Evolutionary conservation across 805 yeast genomes (phyloP).

Genomic region (Yarrowia sp.): DNA sequence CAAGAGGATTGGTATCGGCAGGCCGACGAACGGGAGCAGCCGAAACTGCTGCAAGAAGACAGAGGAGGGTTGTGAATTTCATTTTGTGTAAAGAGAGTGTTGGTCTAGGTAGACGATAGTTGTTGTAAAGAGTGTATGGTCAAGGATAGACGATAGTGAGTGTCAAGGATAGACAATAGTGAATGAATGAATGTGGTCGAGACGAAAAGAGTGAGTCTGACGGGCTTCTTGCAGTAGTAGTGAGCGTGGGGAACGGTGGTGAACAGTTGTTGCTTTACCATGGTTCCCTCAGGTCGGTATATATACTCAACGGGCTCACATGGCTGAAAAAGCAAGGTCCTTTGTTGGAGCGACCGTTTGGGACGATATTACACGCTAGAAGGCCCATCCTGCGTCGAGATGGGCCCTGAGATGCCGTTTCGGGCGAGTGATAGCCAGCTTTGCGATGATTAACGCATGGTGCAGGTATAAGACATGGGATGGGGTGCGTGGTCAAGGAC

Average conservation of each 20-base stretch:
- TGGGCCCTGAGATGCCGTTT: neutral
- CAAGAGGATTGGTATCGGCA: neutral
- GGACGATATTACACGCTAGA: slow-evolving; percentile 6
- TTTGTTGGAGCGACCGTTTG: neutral
- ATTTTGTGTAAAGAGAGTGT: neutral
- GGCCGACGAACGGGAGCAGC: slow-evolving; percentile 3
- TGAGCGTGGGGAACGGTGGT: neutral
- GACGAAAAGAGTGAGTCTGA: neutral
- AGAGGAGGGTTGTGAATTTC: neutral
- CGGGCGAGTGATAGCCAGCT: neutral
- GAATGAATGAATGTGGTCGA: neutral
- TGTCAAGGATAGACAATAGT: neutral
- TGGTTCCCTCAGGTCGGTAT: neutral
- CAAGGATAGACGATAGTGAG: neutral
- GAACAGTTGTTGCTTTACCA: neutral
- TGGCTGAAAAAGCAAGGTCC: neutral
- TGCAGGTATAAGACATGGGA: slow-evolving; percentile 6
- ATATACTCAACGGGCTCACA: slow-evolving; percentile 1
- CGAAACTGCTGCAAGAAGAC: slow-evolving; percentile 4
- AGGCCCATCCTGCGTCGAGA: neutral
- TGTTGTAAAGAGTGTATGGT: neutral
- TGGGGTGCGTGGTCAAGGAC: neutral
- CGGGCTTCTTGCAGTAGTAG: neutral
- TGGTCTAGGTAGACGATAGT: neutral
- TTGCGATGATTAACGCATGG: neutral